Evolutionary conservation across 108 stramenopile genomes (phyloP).

Genomic region (Pseudonitzschia pungens): DNA sequence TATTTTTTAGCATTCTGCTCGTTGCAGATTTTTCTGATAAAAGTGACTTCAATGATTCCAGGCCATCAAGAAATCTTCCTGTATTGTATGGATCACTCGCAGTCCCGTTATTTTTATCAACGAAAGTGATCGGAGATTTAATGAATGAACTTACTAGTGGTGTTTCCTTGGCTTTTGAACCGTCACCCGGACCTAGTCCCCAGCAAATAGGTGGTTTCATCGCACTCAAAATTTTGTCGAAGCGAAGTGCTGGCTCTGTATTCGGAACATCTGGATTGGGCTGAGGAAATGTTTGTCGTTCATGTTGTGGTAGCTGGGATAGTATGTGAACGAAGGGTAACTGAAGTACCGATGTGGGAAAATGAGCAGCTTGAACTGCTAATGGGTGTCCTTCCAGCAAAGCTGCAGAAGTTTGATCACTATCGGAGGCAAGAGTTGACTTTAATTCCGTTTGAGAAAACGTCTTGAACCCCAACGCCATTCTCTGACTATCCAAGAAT

Average conservation of each 20-base stretch:
- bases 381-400: slow-evolving; percentile 77
- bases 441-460: slow-evolving; percentile 64
- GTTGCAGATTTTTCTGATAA: slow-evolving; percentile 13
- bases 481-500: slow-evolving; percentile 77
- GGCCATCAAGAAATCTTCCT: slow-evolving; percentile 22
- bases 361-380: slow-evolving; percentile 60
- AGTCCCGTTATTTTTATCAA: slow-evolving; percentile 1
- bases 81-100: slow-evolving; percentile 14
- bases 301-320: slow-evolving; percentile 54
- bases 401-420: slow-evolving; percentile 57
- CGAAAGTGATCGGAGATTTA: slow-evolving; percentile 8
- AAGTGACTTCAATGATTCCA: slow-evolving; percentile 10
- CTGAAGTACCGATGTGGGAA: slow-evolving; percentile 65
- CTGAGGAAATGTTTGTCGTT: slow-evolving; percentile 18
- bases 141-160: slow-evolving; percentile 8
- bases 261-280: background rate
- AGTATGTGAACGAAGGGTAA: slow-evolving; percentile 77
- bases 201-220: slow-evolving; percentile 81
- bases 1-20: slow-evolving; percentile 18
- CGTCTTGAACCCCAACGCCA: slow-evolving; percentile 72
- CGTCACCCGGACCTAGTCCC: slow-evolving; percentile 24
- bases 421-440: slow-evolving; percentile 38
- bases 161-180: background rate
- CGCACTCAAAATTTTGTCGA: slow-evolving; percentile 57
- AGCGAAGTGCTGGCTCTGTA: slow-evolving; percentile 60